Percentiles rank a stretch among this genome's conserved stretches.
Evolutionary conservation across 2,329 filamentous ascomycete species (phyloP).

Genomic region (Clathrospora elynae): DNA sequence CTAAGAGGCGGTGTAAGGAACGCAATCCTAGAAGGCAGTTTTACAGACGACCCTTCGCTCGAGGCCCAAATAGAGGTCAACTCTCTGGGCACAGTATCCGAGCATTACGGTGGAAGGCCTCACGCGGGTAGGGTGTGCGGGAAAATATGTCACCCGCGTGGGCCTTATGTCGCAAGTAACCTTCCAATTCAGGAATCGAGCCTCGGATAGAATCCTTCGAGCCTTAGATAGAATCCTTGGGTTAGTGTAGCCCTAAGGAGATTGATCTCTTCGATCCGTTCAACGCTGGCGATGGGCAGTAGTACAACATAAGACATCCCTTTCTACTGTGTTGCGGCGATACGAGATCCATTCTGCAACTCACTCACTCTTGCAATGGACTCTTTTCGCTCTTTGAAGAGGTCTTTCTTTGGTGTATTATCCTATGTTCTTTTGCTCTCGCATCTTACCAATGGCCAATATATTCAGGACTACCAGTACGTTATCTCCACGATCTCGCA

Average conservation of each 20-base stretch:
- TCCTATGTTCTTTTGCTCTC: constrained; percentile 5
- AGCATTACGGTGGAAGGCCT: background rate
- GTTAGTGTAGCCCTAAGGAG: background rate
- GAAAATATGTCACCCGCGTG: background rate
- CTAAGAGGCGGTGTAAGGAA: background rate
- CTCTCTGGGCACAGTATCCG: background rate
- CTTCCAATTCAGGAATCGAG: background rate
- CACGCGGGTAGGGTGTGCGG: background rate
- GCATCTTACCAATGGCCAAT: constrained; percentile 2
- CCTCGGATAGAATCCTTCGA: constrained; percentile 1
- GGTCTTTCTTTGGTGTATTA: constrained; percentile 1
- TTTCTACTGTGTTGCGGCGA: background rate
- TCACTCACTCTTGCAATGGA: constrained; percentile 1
- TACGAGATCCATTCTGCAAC: constrained; percentile 1
- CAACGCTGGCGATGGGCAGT: background rate
- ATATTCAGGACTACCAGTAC: constrained; percentile 11
- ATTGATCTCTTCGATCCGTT: constrained; percentile 1
- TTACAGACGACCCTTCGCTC: constrained; percentile 1
- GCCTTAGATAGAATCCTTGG: background rate
- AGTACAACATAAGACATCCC: constrained; percentile 1
- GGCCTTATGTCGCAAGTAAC: constrained; percentile 1
- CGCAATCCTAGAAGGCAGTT: background rate
- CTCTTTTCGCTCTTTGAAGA: constrained; percentile 1
- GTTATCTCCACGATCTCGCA: constrained; percentile 1
- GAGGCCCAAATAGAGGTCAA: background rate